Conservation (phyloP, 2,329 filamentous ascomycete genomes). For the Emericellopsis atlantica region DNA sequence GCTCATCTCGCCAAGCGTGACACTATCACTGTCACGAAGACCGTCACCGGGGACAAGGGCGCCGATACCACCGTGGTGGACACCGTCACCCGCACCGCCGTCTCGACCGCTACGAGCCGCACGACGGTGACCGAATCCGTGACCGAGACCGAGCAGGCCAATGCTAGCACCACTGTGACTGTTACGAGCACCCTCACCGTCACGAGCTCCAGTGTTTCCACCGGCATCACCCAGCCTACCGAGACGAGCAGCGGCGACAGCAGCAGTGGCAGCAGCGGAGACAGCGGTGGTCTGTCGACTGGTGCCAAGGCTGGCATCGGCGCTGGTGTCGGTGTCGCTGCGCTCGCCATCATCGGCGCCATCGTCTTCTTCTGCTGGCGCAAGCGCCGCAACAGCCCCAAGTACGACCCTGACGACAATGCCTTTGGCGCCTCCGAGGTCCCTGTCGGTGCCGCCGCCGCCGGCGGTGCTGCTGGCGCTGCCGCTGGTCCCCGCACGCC, state of each 20-base stretch:
- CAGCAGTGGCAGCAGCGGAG: constrained; percentile 5
- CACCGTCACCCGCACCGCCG: constrained; percentile 16
- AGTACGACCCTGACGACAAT: constrained; percentile 21
- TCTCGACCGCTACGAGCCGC: constrained; percentile 15
- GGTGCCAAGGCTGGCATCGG: constrained; percentile 32
- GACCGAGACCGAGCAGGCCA: constrained; percentile 18
- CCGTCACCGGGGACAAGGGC: constrained; percentile 14
- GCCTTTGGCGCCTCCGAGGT: constrained; percentile 28
- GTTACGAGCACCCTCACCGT: constrained; percentile 21
- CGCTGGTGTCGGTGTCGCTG: constrained; percentile 23
- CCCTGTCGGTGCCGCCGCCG: constrained; percentile 15
- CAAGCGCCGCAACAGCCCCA: constrained; percentile 15
- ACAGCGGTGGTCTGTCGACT: constrained; percentile 18
- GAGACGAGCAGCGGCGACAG: constrained; percentile 10
- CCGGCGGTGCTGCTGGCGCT: constrained; percentile 1
- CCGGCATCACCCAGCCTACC: constrained; percentile 13
- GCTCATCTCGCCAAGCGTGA: constrained; percentile 18
- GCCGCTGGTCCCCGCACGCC: constrained; percentile 6
- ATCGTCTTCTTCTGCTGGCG: constrained; percentile 16
- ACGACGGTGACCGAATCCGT: constrained; percentile 15
- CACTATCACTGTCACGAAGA: constrained; percentile 16
- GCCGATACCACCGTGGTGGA: constrained; percentile 12
- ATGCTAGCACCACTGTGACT: constrained; percentile 24
- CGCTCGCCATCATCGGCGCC: constrained; percentile 16
- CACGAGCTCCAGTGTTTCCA: constrained; percentile 18